Evolutionary conservation across 1,284 basidiomycete species (phyloP), one percentile per base, ranked within the genome.

Genomic region (Amylostereum areolatum): DNA sequence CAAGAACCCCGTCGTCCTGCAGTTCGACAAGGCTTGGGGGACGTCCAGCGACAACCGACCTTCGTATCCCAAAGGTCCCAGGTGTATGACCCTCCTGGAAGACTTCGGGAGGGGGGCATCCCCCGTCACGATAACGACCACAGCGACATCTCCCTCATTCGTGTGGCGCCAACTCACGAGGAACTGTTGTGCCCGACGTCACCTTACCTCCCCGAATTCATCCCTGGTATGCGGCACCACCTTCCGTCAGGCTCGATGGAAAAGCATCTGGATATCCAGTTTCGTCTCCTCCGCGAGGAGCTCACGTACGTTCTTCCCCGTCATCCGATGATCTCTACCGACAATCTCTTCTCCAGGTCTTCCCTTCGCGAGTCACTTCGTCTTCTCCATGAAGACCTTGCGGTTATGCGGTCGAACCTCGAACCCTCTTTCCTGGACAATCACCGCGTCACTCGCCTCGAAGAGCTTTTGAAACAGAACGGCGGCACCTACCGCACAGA

Each of bases 241-340:
- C 68, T 73, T 28, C 74, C 75, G 0, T 50, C 62, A 4, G 69
- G 72, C 11, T 78, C 77, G 28, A 83, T 85, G 75, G 71, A 83
- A 47, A 67, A 77, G 10, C 63, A 80, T 12, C 62, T 86, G 5
- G 86, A 89, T 48, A 73, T 82, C 2, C 83, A 88, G 54, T 89
- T 85, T 58, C 75, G 86, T 29, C 69, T 89, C 0, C 63, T 89
- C 35, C 70, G 85, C 32, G 85, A 85, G 52, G 85, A 89, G 54
- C 62, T 85, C 11, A 79, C 74, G 82, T 82, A 59, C 33, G 78
- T 67, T 4, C 37, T 10, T 27, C 5, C 39, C 27, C 37, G 28
- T 43, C 18, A 18, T 18, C 18, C 18, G 18, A 18, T 18, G 18
- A 18, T 18, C 18, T 18, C 18, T 18, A 18, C 18, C 18, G 18